Evolutionary conservation across 1,284 basidiomycete species (phyloP).

Genomic region (Rhodotorula sp.): DNA sequence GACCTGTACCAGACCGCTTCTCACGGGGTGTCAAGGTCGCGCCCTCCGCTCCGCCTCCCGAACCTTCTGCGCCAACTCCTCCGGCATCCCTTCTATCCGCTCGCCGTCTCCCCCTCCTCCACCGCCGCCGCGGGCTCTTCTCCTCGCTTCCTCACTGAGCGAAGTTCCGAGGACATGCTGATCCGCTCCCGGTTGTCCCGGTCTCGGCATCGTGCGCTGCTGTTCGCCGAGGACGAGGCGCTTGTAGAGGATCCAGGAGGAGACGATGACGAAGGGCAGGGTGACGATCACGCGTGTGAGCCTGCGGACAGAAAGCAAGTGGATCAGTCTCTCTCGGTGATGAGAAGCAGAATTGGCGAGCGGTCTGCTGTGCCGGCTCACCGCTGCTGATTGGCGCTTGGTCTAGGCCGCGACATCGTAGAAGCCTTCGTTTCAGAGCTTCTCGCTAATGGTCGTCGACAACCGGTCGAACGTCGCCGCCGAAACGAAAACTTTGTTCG

Average conservation of each 20-base stretch:
- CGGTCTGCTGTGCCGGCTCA: neutral
- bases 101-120: neutral
- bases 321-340: neutral
- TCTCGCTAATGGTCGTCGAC: too few relatives aligned
- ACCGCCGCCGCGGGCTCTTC: neutral
- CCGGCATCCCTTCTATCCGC: constrained; percentile 12
- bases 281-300: constrained; percentile 38
- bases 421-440: neutral
- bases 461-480: neutral
- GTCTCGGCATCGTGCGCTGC: constrained; percentile 22
- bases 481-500: neutral
- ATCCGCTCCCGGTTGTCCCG: neutral
- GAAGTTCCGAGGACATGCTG: neutral
- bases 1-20: too few relatives aligned
- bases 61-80: constrained; percentile 7
- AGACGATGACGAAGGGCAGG: constrained; percentile 37
- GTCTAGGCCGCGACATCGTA: neutral
- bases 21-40: neutral
- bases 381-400: neutral
- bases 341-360: neutral
- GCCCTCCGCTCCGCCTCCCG: constrained; percentile 8
- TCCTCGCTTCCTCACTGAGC: neutral
- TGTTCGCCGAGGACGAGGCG: constrained; percentile 38
- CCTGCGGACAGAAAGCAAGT: neutral
- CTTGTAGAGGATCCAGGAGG: constrained; percentile 36